phyloP scores from a whole-genome alignment of 1,284 basidiomycete genomes.

The Ceratobasidium papillatum region DNA sequence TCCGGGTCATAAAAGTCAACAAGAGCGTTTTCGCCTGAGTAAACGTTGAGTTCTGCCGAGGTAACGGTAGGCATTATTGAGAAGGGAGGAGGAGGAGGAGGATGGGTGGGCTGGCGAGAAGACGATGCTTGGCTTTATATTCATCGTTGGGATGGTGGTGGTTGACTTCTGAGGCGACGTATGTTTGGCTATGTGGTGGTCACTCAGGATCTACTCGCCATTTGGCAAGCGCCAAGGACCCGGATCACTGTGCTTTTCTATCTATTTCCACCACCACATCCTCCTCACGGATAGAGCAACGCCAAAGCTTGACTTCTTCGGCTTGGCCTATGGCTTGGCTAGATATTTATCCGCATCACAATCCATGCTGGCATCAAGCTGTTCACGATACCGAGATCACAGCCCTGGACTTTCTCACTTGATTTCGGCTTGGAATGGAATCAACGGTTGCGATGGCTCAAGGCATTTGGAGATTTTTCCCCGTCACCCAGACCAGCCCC shows the following conservation, averaged over 20 bases:
- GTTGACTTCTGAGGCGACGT: not conserved
- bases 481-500: too few relatives aligned
- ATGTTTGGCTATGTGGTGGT: not conserved
- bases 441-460: too few relatives aligned
- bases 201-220: not conserved
- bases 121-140: not conserved
- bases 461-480: too few relatives aligned
- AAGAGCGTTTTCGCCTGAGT: conserved; percentile 35
- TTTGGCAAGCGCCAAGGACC: not conserved
- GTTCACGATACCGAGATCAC: not conserved
- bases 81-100: not conserved
- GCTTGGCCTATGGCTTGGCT: too few relatives aligned
- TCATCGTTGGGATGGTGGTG: not conserved
- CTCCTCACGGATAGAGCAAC: not conserved
- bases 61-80: not conserved
- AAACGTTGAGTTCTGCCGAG: conserved; percentile 26
- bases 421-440: not conserved
- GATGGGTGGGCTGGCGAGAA: not conserved
- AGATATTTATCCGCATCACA: too few relatives aligned
- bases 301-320: not conserved
- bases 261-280: not conserved
- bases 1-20: conserved; percentile 39
- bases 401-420: not conserved
- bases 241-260: not conserved
- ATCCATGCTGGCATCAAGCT: too few relatives aligned